Evolutionary conservation across 805 yeast genomes (phyloP).

Genomic region (Pichia deserticola): DNA sequence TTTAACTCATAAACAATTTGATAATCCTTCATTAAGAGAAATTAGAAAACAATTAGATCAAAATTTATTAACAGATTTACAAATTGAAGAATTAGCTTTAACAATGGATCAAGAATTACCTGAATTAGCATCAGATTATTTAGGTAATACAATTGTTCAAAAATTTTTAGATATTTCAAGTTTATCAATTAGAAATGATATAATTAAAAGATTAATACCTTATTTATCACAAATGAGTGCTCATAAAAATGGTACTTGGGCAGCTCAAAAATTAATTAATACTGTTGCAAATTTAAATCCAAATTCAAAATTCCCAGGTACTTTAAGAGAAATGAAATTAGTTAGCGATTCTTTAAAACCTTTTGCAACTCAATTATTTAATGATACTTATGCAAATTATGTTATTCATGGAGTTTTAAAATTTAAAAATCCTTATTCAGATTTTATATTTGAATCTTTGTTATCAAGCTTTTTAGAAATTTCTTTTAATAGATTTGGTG

Average conservation of each 20-base stretch:
- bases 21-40: conserved; percentile 83
- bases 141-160: conserved; percentile 95
- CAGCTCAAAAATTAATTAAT: conserved; percentile 90
- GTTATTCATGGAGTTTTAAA: conserved; percentile 91
- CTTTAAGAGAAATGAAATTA: conserved; percentile 52
- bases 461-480: conserved; percentile 71
- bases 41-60: conserved; percentile 67
- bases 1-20: conserved; percentile 59
- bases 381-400: conserved; percentile 95
- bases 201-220: conserved; percentile 72
- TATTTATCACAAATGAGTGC: conserved; percentile 85
- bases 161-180: conserved; percentile 72
- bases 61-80: conserved; percentile 44
- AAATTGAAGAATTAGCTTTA: conserved; percentile 73
- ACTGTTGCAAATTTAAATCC: conserved; percentile 34
- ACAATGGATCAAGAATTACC: conserved; percentile 87
- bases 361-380: conserved; percentile 75
- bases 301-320: conserved; percentile 7
- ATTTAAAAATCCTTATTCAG: conserved; percentile 78
- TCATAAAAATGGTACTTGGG: conserved; percentile 99
- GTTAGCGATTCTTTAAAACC: conserved; percentile 70
- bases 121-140: conserved; percentile 82
- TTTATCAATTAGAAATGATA: conserved; percentile 64
- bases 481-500: conserved; percentile 87
- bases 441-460: conserved; percentile 80